Percentiles rank a stretch among this genome's conserved stretches.
phyloP scores from a whole-genome alignment of 352 stramenopile species.

The Pythium periplocum region DNA sequence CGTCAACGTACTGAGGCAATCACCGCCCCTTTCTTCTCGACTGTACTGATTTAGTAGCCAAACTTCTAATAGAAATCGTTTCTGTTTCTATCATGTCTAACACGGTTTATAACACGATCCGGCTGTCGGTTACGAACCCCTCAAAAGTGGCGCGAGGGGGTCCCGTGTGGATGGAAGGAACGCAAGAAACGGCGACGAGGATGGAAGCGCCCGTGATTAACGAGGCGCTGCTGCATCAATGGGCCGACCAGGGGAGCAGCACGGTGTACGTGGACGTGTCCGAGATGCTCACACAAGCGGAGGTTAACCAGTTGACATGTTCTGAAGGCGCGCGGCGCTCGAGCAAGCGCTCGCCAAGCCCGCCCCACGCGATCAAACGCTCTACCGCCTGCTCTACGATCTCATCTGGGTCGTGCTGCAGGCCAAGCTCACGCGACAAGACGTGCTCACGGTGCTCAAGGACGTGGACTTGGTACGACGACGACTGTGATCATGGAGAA shows the following conservation, averaged over 20 bases:
- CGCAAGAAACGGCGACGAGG: slow-evolving; percentile 9
- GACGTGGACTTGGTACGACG: slow-evolving; percentile 46
- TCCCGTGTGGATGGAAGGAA: slow-evolving; percentile 12
- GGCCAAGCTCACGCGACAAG: slow-evolving; percentile 61
- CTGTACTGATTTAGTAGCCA: background rate
- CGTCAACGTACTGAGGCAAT: slow-evolving; percentile 18
- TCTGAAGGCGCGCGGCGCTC: slow-evolving; percentile 26
- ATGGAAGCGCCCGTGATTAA: slow-evolving; percentile 34
- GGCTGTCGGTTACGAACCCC: too few species aligned
- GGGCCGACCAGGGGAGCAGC: slow-evolving; percentile 46
- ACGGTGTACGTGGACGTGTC: slow-evolving; percentile 38
- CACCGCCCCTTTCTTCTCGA: too few species aligned
- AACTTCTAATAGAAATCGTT: slow-evolving; percentile 1
- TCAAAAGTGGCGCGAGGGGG: too few species aligned
- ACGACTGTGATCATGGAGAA: too few species aligned
- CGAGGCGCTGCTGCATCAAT: slow-evolving; percentile 57
- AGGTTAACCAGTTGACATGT: too few species aligned
- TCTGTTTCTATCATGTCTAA: slow-evolving; percentile 2
- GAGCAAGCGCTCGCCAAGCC: slow-evolving; percentile 19
- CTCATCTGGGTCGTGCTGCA: slow-evolving; percentile 73
- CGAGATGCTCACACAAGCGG: too few species aligned
- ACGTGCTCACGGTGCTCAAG: slow-evolving; percentile 66
- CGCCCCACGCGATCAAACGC: slow-evolving; percentile 11
- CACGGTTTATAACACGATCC: slow-evolving; percentile 1
- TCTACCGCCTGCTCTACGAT: slow-evolving; percentile 71